A percentile compares a stretch with the other conserved stretches of the same genome.
phyloP scores from a whole-genome alignment of 768 basidiomycete genomes.

The Tylopilus plumbeoviolaceoides region DNA sequence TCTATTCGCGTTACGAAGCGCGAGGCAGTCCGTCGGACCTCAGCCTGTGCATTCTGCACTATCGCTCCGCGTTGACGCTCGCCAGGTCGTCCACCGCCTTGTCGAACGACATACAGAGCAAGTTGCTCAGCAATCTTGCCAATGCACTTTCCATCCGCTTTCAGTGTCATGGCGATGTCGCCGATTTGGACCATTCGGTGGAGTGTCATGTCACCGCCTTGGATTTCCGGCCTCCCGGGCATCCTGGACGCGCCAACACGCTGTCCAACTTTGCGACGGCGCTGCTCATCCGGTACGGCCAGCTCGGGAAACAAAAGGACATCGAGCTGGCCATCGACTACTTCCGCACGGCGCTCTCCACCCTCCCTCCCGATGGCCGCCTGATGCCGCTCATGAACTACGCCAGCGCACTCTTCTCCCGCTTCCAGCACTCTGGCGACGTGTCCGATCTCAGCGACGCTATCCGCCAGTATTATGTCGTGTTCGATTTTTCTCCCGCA shows the following conservation, averaged over 20 bases:
- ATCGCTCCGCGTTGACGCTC: slow-evolving; percentile 24
- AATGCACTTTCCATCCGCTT: slow-evolving; percentile 26
- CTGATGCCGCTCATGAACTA: slow-evolving; percentile 26
- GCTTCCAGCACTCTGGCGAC: slow-evolving; percentile 22
- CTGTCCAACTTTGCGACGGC: slow-evolving; percentile 29
- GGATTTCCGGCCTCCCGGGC: slow-evolving; percentile 23
- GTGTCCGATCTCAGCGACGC: slow-evolving; percentile 21
- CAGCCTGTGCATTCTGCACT: slow-evolving; percentile 24
- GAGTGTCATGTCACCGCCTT: slow-evolving; percentile 26
- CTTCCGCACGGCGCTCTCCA: slow-evolving; percentile 20
- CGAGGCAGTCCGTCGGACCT: slow-evolving; percentile 21
- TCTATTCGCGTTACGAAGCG: slow-evolving; percentile 23
- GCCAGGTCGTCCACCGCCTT: slow-evolving; percentile 16
- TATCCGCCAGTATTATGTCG: slow-evolving; percentile 21
- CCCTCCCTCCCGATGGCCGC: slow-evolving; percentile 18
- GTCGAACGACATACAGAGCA: slow-evolving; percentile 20
- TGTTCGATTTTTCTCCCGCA: slow-evolving; percentile 15
- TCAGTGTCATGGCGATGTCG: slow-evolving; percentile 21
- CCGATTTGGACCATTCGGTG: slow-evolving; percentile 27
- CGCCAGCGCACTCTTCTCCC: slow-evolving; percentile 27
- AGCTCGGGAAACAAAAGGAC: slow-evolving; percentile 21
- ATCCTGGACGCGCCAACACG: slow-evolving; percentile 22
- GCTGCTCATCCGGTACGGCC: slow-evolving; percentile 26
- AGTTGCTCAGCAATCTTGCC: slow-evolving; percentile 28
- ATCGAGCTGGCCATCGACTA: slow-evolving; percentile 28